Percentiles rank a stretch among this genome's conserved stretches.
Evolutionary conservation across 164 flowering plant genomes (phyloP).

Genomic region (Nelumbo lutea): DNA sequence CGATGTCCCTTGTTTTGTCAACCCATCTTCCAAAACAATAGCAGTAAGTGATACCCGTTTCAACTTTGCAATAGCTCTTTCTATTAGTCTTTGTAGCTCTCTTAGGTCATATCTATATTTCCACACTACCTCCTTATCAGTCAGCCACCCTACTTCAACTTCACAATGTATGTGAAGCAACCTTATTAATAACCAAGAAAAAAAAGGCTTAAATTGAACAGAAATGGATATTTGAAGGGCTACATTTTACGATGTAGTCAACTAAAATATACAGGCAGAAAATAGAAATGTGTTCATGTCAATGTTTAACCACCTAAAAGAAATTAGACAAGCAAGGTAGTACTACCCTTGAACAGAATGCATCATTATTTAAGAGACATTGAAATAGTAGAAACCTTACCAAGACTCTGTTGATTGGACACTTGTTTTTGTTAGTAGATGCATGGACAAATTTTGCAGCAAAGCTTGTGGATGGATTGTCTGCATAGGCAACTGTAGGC

Average conservation of each 20-base stretch:
- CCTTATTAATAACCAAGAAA: too few species aligned
- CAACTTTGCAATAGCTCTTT: too few species aligned
- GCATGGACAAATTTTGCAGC: slow-evolving; percentile 97
- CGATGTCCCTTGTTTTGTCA: too few species aligned
- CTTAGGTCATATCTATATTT: too few species aligned
- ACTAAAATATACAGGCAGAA: not conserved
- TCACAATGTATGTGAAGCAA: too few species aligned
- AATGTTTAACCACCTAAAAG: not conserved
- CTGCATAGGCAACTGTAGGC: slow-evolving; percentile 82
- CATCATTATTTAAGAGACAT: not conserved
- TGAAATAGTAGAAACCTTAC: slow-evolving; percentile 37
- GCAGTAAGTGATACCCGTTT: too few species aligned
- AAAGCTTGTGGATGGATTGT: slow-evolving; percentile 94
- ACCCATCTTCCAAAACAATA: too few species aligned
- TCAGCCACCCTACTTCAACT: too few species aligned
- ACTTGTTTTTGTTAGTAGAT: slow-evolving; percentile 87
- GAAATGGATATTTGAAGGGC: too few species aligned
- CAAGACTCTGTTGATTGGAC: slow-evolving; percentile 91
- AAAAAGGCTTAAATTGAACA: too few species aligned
- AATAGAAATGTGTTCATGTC: not conserved
- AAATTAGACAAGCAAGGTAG: not conserved
- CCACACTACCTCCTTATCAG: too few species aligned
- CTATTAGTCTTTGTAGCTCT: too few species aligned
- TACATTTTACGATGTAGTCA: not conserved
- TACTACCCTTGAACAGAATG: not conserved